A percentile compares a stretch with the other conserved stretches of the same genome.
These are phyloP conservation scores for Oryza brachyantha DNA, from an alignment of 176 grass and related monocot species.

Conservation along the genomic window DNA sequence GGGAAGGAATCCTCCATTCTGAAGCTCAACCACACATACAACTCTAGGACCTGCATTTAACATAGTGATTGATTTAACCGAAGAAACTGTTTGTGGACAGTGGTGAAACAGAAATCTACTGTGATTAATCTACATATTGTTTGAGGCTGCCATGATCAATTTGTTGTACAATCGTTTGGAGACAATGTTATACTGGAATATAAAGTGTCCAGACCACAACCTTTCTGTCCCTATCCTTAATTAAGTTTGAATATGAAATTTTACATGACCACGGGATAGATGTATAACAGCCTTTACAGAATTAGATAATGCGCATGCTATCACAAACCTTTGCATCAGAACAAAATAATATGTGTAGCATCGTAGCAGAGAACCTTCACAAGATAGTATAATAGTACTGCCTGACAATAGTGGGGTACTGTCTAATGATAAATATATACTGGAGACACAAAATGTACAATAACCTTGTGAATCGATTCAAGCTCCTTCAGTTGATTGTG, in stretches of 20 bases:
- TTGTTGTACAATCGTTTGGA: background rate
- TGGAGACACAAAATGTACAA: background rate
- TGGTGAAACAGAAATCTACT: too few relatives aligned
- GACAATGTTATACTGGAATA: background rate
- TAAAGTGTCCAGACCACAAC: background rate
- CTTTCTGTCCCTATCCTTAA: background rate
- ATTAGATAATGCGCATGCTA: background rate
- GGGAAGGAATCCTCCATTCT: conserved; percentile 90
- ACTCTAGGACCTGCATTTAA: conserved; percentile 76
- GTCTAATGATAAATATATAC: conserved; percentile 13
- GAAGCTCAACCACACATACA: conserved; percentile 98
- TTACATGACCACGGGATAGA: background rate
- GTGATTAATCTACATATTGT: background rate
- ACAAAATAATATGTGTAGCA: background rate
- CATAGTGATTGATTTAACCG: background rate
- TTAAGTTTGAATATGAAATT: conserved; percentile 2
- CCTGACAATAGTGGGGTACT: background rate
- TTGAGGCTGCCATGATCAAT: background rate
- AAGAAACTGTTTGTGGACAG: background rate
- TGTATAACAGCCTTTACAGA: background rate
- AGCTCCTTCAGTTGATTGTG: conserved; percentile 90
- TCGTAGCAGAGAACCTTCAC: background rate
- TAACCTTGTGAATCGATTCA: conserved; percentile 98
- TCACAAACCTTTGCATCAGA: background rate
- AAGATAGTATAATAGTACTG: background rate